A percentile compares a stretch with the other conserved stretches of the same genome.
phyloP scores from a whole-genome alignment of 2,329 filamentous ascomycete genomes.

The Fusarium anguioides region DNA sequence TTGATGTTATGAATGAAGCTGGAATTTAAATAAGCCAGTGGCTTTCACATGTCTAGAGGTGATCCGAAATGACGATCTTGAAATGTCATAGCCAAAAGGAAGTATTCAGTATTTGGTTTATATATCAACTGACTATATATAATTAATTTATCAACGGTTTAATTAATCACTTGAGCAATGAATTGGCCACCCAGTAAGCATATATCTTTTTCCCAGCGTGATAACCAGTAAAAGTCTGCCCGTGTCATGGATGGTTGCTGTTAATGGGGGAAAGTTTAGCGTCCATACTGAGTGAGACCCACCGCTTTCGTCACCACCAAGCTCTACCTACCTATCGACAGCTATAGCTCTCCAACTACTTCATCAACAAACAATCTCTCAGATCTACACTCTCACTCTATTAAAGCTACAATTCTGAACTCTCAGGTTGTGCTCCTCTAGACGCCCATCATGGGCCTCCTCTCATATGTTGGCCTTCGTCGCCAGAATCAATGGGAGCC shows the following conservation, averaged over 20 bases:
- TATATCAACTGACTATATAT: too few species aligned
- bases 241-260: conserved; percentile 10
- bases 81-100: not conserved
- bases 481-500: conserved; percentile 61
- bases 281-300: conserved; percentile 20
- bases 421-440: not conserved
- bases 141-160: not conserved
- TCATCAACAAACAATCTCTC: not conserved
- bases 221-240: not conserved
- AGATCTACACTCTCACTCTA: not conserved
- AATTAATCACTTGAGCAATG: not conserved
- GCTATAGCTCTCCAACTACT: not conserved
- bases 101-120: not conserved
- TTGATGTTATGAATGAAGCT: not conserved
- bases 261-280: conserved; percentile 14
- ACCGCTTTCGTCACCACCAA: conserved; percentile 31
- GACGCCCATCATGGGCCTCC: conserved; percentile 55
- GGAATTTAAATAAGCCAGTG: not conserved
- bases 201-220: not conserved
- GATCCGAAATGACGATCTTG: not conserved
- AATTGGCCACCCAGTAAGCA: not conserved
- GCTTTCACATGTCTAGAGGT: conserved; percentile 15
- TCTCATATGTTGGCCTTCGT: conserved; percentile 59
- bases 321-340: not conserved
- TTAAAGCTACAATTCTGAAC: not conserved